Conservation (phyloP, 805 yeast species). For the Starmerella davenportii region DNA sequence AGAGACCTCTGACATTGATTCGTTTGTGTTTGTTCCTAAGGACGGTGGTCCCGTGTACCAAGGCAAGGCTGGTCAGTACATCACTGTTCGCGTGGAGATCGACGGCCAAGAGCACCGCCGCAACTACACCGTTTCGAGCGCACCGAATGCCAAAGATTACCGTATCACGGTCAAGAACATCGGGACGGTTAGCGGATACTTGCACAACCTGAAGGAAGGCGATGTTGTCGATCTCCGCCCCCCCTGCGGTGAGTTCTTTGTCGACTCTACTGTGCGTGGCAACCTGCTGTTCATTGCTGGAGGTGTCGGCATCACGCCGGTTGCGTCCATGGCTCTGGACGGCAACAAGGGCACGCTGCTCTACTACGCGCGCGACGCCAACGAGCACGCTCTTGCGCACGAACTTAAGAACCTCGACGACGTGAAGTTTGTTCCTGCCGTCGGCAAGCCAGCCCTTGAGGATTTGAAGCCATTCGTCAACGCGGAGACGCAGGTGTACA, state of each 20-base stretch:
- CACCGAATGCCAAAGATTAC: constrained; percentile 26
- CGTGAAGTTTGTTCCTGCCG: constrained; percentile 1
- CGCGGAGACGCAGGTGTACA: constrained; percentile 7
- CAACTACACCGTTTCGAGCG: constrained; percentile 40
- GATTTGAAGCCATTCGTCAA: constrained; percentile 3
- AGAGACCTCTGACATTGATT: constrained; percentile 33
- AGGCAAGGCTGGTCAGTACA: constrained; percentile 31
- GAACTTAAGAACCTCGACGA: constrained; percentile 9
- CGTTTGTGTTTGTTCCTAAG: constrained; percentile 33
- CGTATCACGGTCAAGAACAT: constrained; percentile 37
- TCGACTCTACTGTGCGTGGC: constrained; percentile 7
- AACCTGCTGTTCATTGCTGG: constrained; percentile 34
- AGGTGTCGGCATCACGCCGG: constrained; percentile 55
- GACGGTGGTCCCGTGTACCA: constrained; percentile 24
- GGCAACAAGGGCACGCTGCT: constrained; percentile 23
- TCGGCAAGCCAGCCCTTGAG: constrained; percentile 4
- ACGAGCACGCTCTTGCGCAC: constrained; percentile 8
- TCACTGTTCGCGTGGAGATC: constrained; percentile 23
- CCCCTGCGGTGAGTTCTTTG: constrained; percentile 39
- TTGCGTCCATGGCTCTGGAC: constrained; percentile 30
- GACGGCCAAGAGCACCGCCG: constrained; percentile 31
- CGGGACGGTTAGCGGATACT: constrained; percentile 24
- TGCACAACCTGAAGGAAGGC: constrained; percentile 39
- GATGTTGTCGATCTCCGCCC: constrained; percentile 34
- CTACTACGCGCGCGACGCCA: constrained; percentile 24